Evolutionary conservation across 306 rosid species (phyloP), one percentile per base, ranked within the genome.

Genomic region (Cucumis cinereus): DNA sequence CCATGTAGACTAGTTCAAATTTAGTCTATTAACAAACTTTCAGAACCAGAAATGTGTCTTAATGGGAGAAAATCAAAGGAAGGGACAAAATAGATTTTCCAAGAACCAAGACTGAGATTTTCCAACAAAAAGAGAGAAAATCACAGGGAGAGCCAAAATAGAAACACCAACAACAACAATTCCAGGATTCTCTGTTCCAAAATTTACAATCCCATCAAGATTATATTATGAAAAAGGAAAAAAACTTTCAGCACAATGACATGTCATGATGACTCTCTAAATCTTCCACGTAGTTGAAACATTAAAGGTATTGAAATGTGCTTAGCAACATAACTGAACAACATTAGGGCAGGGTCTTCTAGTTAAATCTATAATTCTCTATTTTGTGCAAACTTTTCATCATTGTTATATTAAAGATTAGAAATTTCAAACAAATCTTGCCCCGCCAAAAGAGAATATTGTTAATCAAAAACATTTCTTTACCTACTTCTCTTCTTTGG

Each of bases 401-500:
- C 54, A 87, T 82, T 66, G 84, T 83, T 71, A 82, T 78, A 45
- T 72, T 52, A 72, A 72, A 72, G 9, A 72, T 50, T 52, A 72
- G 53, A 72, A 75, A 77, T 80, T 71, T 83, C 82, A 81, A 83
- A 84, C 80, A 79, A 84, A 81, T 54, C 83, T 82, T 79, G 86
- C 86, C 87, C 84, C 80, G 82, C 85, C 79, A 86, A 85, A 83
- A 84, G 73, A 84, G 87, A 92, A 88, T 87, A 83, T 87, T 86
- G 90, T 88, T 88, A 90, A 92, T 86, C 96, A 92, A 90, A 91
- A 89, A 89, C 88, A 90, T 92, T 90, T 90, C 90, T 92, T 95
- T 95, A 95, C 99, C 99, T 95, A 95, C 99, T 95, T 84, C 99
- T 98, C 99, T 95, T 95, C 98, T 95, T 95, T 95, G 99, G 87